Evolutionary conservation across 495 filamentous ascomycete species (phyloP).

Genomic region (Neurospora cerealis): DNA sequence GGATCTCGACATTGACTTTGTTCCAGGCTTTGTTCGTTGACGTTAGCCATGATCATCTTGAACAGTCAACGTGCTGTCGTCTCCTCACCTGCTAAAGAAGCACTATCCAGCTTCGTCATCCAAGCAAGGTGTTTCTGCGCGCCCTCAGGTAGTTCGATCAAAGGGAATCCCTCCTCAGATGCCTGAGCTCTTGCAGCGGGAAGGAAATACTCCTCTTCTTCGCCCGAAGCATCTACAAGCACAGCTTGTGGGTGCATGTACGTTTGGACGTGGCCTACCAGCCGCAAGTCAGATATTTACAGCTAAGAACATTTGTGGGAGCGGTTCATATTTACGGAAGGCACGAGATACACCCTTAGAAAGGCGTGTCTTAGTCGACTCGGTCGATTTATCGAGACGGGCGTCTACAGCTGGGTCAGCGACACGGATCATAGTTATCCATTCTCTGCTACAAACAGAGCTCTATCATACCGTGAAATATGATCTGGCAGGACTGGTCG

Average conservation of each 20-base stretch:
- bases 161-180: slow-evolving; percentile 29
- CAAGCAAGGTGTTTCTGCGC: slow-evolving; percentile 55
- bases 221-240: slow-evolving; percentile 39
- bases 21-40: slow-evolving; percentile 53
- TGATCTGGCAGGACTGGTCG: slow-evolving; percentile 40
- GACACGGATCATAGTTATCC: background rate
- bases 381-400: slow-evolving; percentile 38
- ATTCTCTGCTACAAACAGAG: background rate
- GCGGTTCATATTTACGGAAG: slow-evolving; percentile 24
- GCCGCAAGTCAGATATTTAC: slow-evolving; percentile 1
- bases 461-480: slow-evolving; percentile 40
- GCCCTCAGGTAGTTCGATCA: slow-evolving; percentile 59
- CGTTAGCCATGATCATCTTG: slow-evolving; percentile 8
- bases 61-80: background rate
- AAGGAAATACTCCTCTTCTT: slow-evolving; percentile 46
- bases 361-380: slow-evolving; percentile 43
- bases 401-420: slow-evolving; percentile 34
- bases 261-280: slow-evolving; percentile 36
- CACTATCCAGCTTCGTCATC: slow-evolving; percentile 65
- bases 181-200: slow-evolving; percentile 39
- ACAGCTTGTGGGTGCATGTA: slow-evolving; percentile 51
- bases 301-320: background rate
- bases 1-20: slow-evolving; percentile 59
- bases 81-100: slow-evolving; percentile 52
- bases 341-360: slow-evolving; percentile 28